phyloP scores from a whole-genome alignment of 2,329 filamentous ascomycete species.

The Nannizziopsis barbatae region DNA sequence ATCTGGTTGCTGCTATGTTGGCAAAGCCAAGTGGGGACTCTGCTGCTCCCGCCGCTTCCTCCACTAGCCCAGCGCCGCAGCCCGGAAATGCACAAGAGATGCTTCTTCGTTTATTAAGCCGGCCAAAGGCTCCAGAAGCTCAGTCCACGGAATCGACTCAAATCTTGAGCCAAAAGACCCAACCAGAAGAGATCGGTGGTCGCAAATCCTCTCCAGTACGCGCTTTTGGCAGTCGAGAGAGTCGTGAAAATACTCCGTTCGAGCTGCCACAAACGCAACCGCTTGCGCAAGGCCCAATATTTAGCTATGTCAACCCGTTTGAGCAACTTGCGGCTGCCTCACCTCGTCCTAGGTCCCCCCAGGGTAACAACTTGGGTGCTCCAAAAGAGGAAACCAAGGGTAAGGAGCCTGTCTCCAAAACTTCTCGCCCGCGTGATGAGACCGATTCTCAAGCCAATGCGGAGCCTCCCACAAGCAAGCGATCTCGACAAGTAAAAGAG shows the following conservation, averaged over 20 bases:
- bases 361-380: constrained; percentile 37
- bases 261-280: constrained; percentile 29
- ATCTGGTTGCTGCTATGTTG: constrained; percentile 47
- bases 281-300: constrained; percentile 40
- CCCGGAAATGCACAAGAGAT: constrained; percentile 66
- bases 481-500: constrained; percentile 3
- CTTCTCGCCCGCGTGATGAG: constrained; percentile 7
- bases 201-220: constrained; percentile 23
- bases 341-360: constrained; percentile 37
- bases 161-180: constrained; percentile 14
- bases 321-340: constrained; percentile 57
- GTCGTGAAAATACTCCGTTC: constrained; percentile 26
- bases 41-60: constrained; percentile 18
- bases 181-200: constrained; percentile 10
- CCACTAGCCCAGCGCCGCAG: constrained; percentile 18
- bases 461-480: background rate
- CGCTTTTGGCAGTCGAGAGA: constrained; percentile 23
- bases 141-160: constrained; percentile 12
- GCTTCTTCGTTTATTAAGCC: constrained; percentile 76
- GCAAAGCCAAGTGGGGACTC: constrained; percentile 29
- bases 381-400: constrained; percentile 21
- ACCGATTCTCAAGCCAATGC: background rate
- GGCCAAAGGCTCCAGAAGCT: constrained; percentile 39
- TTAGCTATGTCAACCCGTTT: constrained; percentile 63
- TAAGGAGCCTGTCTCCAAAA: constrained; percentile 10